A percentile compares a stretch with the other conserved stretches of the same genome.
These are phyloP conservation scores for Amaranthus tricolor DNA, from an alignment of 179 eudicot genomes.

Conservation along the genomic window DNA sequence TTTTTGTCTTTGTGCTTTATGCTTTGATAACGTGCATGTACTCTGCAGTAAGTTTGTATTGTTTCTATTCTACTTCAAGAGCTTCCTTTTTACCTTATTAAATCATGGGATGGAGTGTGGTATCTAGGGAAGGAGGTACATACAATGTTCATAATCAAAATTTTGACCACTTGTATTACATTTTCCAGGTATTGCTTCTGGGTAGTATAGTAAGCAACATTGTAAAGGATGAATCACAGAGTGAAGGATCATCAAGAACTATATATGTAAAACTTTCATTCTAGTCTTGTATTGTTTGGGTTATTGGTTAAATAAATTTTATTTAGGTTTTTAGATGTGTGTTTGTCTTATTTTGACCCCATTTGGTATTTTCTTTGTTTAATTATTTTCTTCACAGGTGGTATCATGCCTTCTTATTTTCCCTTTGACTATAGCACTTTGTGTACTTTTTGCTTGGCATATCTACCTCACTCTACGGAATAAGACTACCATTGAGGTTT, in stretches of 20 bases:
- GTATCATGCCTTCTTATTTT: conserved; percentile 64
- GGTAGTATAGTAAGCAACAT: conserved; percentile 67
- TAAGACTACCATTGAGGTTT: conserved; percentile 95
- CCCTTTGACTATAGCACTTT: conserved; percentile 66
- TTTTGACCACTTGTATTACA: conserved; percentile 2
- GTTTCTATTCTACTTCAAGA: neutral
- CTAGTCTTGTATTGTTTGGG: neutral
- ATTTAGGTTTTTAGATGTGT: conserved; percentile 9
- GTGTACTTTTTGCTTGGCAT: conserved; percentile 84
- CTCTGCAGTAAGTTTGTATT: conserved; percentile 64
- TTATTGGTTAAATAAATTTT: neutral
- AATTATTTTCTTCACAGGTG: conserved; percentile 47
- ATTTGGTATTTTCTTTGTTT: conserved; percentile 7
- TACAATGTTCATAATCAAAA: neutral
- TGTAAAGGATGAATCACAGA: conserved; percentile 46
- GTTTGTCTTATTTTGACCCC: neutral
- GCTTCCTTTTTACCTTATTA: neutral
- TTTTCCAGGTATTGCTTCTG: conserved; percentile 68
- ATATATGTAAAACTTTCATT: conserved; percentile 49
- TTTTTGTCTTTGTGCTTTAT: conserved; percentile 74
- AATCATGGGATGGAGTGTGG: neutral
- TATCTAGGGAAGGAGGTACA: neutral
- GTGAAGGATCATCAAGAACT: conserved; percentile 59
- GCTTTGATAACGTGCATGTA: conserved; percentile 80
- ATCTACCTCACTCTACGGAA: conserved; percentile 70